Evolutionary conservation across 306 rosid species (phyloP), one percentile per base, ranked within the genome.

Genomic region (Trifolium pratense): DNA sequence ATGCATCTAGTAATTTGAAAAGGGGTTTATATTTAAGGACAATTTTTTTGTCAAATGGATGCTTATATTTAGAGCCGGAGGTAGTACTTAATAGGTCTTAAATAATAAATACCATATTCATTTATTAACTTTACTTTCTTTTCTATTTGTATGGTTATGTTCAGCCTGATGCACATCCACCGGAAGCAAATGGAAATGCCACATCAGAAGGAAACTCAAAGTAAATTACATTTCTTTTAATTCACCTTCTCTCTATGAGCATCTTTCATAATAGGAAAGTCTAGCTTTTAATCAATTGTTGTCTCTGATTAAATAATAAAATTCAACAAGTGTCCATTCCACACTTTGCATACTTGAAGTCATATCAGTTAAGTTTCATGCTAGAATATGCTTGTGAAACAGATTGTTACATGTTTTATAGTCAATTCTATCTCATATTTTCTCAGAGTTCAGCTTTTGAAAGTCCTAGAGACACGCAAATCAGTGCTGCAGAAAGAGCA

Each of bases 401-500:
- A 42, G 56, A 51, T 69, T 70, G 26, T 67, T 40, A 59, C 39
- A 59, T 68, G 64, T 66, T 75, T 60, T 45, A 18, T 52, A 56
- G 79, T 62, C 43, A 61, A 53, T 70, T 61, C 52, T 62, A 34
- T 77, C 40, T 20, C 61, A 61, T 66, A 64, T 74, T 75, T 40
- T 68, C 75, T 59, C 68, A 95, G 99, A 86, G 92, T 83, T 75
- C 96, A 95, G 79, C 99, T 95, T 78, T 77, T 95, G 79, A 95
- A 90, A 89, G 97, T 95, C 75, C 78, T 95, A 78, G 99, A 95
- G 84, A 87, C 92, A 13, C 97, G 99, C 49, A 95, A 88, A 75
- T 83, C 83, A 65, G 84, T 85, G 84, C 89, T 95, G 48, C 97
- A 88, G 87, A 95, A 95, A 85, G 99, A 95, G 90, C 99, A 95